Percentiles rank a stretch among this genome's conserved stretches.
phyloP scores from a whole-genome alignment of 768 basidiomycete species.

The Lactarius indigo region DNA sequence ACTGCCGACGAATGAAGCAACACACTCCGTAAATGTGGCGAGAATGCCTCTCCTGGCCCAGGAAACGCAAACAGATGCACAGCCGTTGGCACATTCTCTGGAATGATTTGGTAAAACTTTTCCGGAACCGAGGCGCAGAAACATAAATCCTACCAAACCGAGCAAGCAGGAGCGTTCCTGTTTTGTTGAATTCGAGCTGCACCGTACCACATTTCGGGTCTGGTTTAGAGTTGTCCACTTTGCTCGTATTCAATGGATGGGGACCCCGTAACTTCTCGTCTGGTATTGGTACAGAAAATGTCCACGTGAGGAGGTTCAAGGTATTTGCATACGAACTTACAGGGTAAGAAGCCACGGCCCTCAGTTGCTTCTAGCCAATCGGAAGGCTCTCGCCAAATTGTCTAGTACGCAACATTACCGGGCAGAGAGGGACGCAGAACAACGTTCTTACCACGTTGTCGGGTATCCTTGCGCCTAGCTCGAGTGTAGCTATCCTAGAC shows the following conservation, averaged over 20 bases:
- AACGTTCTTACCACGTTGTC: conserved; percentile 47
- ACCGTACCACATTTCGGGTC: conserved; percentile 63
- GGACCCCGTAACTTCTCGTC: conserved; percentile 64
- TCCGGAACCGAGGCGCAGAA: background rate
- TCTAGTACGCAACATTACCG: conserved; percentile 40
- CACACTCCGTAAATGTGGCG: conserved; percentile 61
- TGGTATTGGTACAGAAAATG: conserved; percentile 28
- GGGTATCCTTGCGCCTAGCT: conserved; percentile 56
- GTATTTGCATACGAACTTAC: conserved; percentile 39
- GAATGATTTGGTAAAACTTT: conserved; percentile 24
- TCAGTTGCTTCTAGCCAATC: conserved; percentile 83
- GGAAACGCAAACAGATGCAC: conserved; percentile 76
- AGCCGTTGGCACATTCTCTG: conserved; percentile 61
- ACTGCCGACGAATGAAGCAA: conserved; percentile 64
- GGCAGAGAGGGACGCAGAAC: background rate
- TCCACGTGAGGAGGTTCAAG: background rate
- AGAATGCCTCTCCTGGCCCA: conserved; percentile 50
- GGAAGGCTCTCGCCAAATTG: conserved; percentile 79
- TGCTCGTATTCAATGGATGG: conserved; percentile 47
- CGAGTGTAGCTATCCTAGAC: conserved; percentile 62
- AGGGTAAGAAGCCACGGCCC: conserved; percentile 84
- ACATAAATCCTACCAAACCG: conserved; percentile 55
- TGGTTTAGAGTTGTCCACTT: conserved; percentile 57
- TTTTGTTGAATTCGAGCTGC: conserved; percentile 80
- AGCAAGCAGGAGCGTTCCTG: conserved; percentile 67